Evolutionary conservation across 1,139 yeast genomes (phyloP).

Genomic region (Hanseniaspora uvarum): DNA sequence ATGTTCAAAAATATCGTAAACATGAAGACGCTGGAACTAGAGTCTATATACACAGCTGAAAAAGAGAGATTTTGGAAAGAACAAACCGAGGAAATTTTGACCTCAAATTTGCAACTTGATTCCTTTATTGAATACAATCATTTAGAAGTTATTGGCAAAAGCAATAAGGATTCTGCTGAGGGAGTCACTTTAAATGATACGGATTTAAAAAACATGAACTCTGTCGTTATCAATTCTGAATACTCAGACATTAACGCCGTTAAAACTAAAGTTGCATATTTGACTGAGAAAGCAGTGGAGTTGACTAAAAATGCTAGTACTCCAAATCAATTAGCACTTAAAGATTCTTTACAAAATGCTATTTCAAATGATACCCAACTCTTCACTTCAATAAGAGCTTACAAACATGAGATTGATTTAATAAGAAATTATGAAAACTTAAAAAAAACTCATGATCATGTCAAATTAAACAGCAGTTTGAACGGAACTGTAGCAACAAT

Average conservation of each 20-base stretch:
- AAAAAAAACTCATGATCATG: neutral
- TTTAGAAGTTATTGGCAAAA: neutral
- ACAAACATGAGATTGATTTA: conserved; percentile 12
- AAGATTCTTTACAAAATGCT: conserved; percentile 9
- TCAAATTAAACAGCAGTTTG: neutral
- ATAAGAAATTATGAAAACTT: conserved; percentile 10
- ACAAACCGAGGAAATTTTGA: conserved; percentile 7
- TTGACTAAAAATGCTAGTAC: conserved; percentile 1
- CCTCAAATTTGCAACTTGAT: conserved; percentile 5
- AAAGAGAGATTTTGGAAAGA: conserved; percentile 9
- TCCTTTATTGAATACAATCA: conserved; percentile 8
- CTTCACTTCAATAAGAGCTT: neutral
- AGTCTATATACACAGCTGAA: conserved; percentile 13
- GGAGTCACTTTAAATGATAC: neutral
- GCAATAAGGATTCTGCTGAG: neutral
- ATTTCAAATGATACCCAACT: conserved; percentile 7
- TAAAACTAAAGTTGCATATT: conserved; percentile 3
- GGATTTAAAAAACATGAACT: neutral
- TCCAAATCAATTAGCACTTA: conserved; percentile 10
- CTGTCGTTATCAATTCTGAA: neutral
- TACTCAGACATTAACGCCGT: conserved; percentile 1
- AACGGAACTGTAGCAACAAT: neutral
- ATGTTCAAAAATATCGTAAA: conserved; percentile 7
- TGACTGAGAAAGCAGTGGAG: conserved; percentile 11
- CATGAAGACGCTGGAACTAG: conserved; percentile 12